Evolutionary conservation across 169 alveolate genomes (phyloP).

Genomic region (Perkinsus olseni): DNA sequence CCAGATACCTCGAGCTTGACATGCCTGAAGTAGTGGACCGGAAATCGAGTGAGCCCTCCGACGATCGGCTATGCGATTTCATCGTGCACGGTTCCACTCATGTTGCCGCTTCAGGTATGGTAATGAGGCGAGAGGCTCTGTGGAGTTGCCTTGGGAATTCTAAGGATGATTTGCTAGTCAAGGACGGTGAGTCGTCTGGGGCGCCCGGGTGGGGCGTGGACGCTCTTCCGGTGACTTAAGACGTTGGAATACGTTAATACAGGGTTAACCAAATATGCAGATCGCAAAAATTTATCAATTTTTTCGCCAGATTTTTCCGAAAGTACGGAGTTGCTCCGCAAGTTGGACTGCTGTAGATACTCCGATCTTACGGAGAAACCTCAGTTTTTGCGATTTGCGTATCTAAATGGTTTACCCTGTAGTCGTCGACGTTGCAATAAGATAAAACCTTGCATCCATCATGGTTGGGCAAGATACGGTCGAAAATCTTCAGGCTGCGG

Average conservation of each 20-base stretch:
- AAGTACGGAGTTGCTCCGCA: too few relatives aligned
- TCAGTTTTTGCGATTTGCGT: too few relatives aligned
- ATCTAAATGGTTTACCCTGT: too few relatives aligned
- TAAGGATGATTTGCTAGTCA: background rate
- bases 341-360: too few relatives aligned
- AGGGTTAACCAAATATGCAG: too few relatives aligned
- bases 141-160: background rate
- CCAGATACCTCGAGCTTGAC: background rate
- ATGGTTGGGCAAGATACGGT: background rate
- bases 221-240: background rate
- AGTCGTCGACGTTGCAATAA: background rate
- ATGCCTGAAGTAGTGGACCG: background rate
- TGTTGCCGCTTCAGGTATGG: background rate
- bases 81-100: too few relatives aligned
- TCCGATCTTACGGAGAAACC: too few relatives aligned
- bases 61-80: background rate
- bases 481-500: background rate
- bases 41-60: background rate
- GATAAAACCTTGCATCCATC: background rate
- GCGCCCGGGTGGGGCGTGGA: background rate
- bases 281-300: too few relatives aligned
- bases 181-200: background rate
- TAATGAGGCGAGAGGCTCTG: background rate
- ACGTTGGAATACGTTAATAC: background rate
- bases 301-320: too few relatives aligned